Evolutionary conservation across 1,284 basidiomycete genomes (phyloP).

Genomic region (Puccinia coronata): DNA sequence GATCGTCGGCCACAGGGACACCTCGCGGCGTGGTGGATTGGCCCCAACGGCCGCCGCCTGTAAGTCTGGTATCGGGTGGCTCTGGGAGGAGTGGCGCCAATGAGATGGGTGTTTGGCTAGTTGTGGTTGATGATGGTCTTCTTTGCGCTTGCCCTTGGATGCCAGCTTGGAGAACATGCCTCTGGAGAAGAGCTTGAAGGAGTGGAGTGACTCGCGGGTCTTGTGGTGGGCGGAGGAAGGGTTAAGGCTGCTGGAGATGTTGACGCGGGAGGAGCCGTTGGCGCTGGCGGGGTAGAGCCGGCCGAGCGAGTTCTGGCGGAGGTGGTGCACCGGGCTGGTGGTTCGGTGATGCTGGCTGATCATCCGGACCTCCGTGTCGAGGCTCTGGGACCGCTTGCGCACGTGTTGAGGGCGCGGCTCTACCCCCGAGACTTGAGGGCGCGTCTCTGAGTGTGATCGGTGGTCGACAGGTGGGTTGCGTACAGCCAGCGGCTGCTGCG

Average conservation of each 20-base stretch:
- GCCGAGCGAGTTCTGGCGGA: background rate
- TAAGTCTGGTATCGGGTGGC: background rate
- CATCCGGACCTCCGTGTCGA: background rate
- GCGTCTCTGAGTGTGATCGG: background rate
- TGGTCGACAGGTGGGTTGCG: background rate
- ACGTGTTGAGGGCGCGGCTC: background rate
- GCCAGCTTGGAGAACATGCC: conserved; percentile 12
- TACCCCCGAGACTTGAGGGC: background rate
- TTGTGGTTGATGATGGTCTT: background rate
- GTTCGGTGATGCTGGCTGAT: background rate
- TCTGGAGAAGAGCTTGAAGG: conserved; percentile 9
- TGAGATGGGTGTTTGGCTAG: background rate
- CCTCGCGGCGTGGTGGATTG: background rate
- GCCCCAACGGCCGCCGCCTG: background rate
- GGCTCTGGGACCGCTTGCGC: conserved; percentile 10
- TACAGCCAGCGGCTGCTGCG: background rate
- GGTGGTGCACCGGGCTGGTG: background rate
- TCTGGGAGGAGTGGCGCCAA: background rate
- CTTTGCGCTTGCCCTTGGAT: background rate
- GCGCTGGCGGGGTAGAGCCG: background rate
- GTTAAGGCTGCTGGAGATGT: background rate
- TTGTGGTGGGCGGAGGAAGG: background rate
- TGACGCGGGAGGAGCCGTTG: background rate
- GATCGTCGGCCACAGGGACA: conserved; percentile 24
- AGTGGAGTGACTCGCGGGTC: background rate